Evolutionary conservation across 352 stramenopile species (phyloP).

Genomic region (Phytophthora podocarpi): DNA sequence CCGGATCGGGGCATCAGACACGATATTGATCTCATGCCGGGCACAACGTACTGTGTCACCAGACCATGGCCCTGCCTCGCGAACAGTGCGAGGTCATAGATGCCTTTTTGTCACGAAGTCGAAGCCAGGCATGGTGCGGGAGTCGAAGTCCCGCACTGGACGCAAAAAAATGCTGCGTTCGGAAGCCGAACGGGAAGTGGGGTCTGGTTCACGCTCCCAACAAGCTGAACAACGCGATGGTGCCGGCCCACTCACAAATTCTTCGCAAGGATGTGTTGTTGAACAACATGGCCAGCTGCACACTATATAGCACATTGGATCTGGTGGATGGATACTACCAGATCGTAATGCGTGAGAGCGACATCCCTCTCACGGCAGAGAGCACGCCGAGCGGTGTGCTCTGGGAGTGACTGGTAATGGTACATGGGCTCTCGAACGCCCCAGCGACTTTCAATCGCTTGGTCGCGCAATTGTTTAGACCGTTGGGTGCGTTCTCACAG

Average conservation of each 20-base stretch:
- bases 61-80: slow-evolving; percentile 28
- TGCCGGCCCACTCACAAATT: too few species aligned
- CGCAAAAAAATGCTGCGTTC: background rate
- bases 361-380: too few species aligned
- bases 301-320: too few species aligned
- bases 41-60: slow-evolving; percentile 27
- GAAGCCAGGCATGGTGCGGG: slow-evolving; percentile 17
- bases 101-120: slow-evolving; percentile 25
- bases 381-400: too few species aligned
- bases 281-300: too few species aligned
- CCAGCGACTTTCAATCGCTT: too few species aligned
- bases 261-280: too few species aligned
- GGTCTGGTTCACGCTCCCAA: background rate
- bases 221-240: background rate
- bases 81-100: slow-evolving; percentile 36
- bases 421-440: too few species aligned
- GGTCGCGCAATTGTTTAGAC: too few species aligned
- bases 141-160: slow-evolving; percentile 16
- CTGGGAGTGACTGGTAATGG: too few species aligned
- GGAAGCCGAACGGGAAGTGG: background rate
- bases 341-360: too few species aligned
- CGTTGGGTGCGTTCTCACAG: background rate
- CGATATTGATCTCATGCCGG: slow-evolving; percentile 24
- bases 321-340: too few species aligned
- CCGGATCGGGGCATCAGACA: slow-evolving; percentile 19